These are phyloP conservation scores for Syncephalastrum contaminatum DNA, from an alignment of 371 early-diverging fungal genomes.

Conservation along the genomic window DNA sequence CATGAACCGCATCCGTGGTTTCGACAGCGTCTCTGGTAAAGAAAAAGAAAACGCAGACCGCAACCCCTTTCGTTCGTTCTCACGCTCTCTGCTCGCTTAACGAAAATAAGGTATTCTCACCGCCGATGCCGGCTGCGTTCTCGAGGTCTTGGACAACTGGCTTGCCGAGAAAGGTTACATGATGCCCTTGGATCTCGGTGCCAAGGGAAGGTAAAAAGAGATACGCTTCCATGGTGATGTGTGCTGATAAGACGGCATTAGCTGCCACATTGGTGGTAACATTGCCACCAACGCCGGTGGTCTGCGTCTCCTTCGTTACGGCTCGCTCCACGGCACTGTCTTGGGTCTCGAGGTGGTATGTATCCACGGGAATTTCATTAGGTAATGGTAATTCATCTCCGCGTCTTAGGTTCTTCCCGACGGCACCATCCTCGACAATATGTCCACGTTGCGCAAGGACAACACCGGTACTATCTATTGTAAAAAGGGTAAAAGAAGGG, in stretches of 20 bases:
- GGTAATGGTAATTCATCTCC: slow-evolving; percentile 7
- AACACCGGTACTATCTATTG: slow-evolving; percentile 53
- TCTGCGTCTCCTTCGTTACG: slow-evolving; percentile 89
- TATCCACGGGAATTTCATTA: slow-evolving; percentile 3
- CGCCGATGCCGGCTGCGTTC: slow-evolving; percentile 90
- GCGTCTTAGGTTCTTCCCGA: slow-evolving; percentile 69
- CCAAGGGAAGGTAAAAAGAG: slow-evolving; percentile 66
- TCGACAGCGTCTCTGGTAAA: slow-evolving; percentile 83
- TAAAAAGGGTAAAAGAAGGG: background rate
- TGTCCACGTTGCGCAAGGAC: slow-evolving; percentile 77
- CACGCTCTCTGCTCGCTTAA: background rate
- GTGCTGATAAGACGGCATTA: background rate
- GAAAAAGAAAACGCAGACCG: background rate
- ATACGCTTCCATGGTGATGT: slow-evolving; percentile 1
- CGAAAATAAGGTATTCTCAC: slow-evolving; percentile 66
- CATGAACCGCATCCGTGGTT: slow-evolving; percentile 80
- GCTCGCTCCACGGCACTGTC: slow-evolving; percentile 93
- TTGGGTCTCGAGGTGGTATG: slow-evolving; percentile 80
- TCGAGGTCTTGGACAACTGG: slow-evolving; percentile 87
- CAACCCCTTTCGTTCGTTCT: background rate
- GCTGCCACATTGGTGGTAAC: slow-evolving; percentile 96
- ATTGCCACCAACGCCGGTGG: slow-evolving; percentile 99
- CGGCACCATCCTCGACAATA: slow-evolving; percentile 81
- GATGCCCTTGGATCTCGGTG: slow-evolving; percentile 96
- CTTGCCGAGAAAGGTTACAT: slow-evolving; percentile 83